Percentiles rank a stretch among this genome's conserved stretches.
Conservation (phyloP, 2,329 filamentous ascomycete species). For the Fusarium veterinarium region DNA sequence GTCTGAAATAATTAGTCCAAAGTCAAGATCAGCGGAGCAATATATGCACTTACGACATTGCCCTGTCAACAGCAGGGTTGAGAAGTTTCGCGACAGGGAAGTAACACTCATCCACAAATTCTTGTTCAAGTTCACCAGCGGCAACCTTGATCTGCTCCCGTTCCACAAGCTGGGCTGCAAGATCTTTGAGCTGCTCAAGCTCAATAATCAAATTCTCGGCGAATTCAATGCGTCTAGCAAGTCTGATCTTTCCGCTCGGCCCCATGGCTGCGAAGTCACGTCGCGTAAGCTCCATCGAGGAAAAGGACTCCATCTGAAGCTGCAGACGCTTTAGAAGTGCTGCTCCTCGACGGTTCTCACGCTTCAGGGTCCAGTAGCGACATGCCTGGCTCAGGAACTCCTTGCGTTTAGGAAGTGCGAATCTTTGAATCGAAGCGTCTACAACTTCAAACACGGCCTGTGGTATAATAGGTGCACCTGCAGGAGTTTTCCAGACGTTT, state of each 20-base stretch:
- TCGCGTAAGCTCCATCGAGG: slow-evolving; percentile 95
- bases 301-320: slow-evolving; percentile 94
- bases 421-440: slow-evolving; percentile 83
- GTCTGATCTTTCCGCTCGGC: slow-evolving; percentile 78
- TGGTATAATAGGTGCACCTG: slow-evolving; percentile 93
- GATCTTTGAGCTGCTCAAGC: slow-evolving; percentile 77
- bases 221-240: slow-evolving; percentile 89
- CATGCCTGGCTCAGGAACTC: slow-evolving; percentile 94
- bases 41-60: slow-evolving; percentile 74
- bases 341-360: slow-evolving; percentile 90
- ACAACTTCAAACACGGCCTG: slow-evolving; percentile 88
- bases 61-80: slow-evolving; percentile 81
- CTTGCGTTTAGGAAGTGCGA: slow-evolving; percentile 83
- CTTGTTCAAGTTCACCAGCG: slow-evolving; percentile 78
- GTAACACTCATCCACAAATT: slow-evolving; percentile 89
- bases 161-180: slow-evolving; percentile 78
- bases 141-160: slow-evolving; percentile 83
- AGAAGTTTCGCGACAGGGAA: slow-evolving; percentile 87
- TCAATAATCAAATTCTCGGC: slow-evolving; percentile 80
- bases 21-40: slow-evolving; percentile 17
- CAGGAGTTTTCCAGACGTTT: slow-evolving; percentile 86
- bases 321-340: slow-evolving; percentile 93
- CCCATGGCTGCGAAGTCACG: slow-evolving; percentile 98
- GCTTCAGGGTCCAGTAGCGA: slow-evolving; percentile 97
- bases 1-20: slow-evolving; percentile 60